Percentiles rank a stretch among this genome's conserved stretches.
These are phyloP conservation scores for Pisolithus tinctorius DNA, from an alignment of 768 basidiomycete genomes.

Conservation along the genomic window DNA sequence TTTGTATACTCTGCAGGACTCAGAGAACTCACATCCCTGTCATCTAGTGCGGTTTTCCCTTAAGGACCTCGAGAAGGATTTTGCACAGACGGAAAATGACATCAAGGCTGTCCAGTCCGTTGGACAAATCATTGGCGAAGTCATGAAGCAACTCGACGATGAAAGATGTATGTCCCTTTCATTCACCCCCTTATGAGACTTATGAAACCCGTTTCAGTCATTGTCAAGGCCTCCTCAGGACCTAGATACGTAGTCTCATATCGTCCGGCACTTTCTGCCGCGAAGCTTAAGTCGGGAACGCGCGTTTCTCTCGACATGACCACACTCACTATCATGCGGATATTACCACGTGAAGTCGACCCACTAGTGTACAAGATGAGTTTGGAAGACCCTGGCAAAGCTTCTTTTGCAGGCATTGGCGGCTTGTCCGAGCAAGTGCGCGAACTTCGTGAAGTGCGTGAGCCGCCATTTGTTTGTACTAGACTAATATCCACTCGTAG, in stretches of 20 bases:
- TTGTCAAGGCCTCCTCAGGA: constrained; percentile 97
- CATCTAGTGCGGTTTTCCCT: constrained; percentile 82
- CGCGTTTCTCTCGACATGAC: constrained; percentile 99
- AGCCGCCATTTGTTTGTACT: constrained; percentile 13
- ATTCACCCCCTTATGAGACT: not conserved
- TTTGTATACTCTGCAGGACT: not conserved
- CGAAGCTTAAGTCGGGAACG: constrained; percentile 87
- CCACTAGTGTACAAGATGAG: constrained; percentile 99
- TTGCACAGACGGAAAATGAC: constrained; percentile 94
- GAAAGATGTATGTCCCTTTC: constrained; percentile 71
- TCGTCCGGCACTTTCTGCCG: constrained; percentile 84
- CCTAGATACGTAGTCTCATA: constrained; percentile 98
- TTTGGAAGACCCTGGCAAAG: constrained; percentile 93
- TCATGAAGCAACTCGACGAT: constrained; percentile 97
- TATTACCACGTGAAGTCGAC: constrained; percentile 94
- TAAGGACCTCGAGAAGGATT: constrained; percentile 83
- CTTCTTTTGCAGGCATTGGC: constrained; percentile 94
- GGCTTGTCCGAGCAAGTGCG: constrained; percentile 94
- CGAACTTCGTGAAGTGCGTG: constrained; percentile 86
- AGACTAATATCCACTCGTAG: constrained; percentile 29
- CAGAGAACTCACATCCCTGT: not conserved
- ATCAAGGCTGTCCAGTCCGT: constrained; percentile 99
- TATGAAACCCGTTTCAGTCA: constrained; percentile 46
- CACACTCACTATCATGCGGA: constrained; percentile 97
- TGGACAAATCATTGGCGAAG: constrained; percentile 98